Percentiles rank a stretch among this genome's conserved stretches.
phyloP scores from a whole-genome alignment of 164 flowering plant genomes.

The Litsea cubeba region DNA sequence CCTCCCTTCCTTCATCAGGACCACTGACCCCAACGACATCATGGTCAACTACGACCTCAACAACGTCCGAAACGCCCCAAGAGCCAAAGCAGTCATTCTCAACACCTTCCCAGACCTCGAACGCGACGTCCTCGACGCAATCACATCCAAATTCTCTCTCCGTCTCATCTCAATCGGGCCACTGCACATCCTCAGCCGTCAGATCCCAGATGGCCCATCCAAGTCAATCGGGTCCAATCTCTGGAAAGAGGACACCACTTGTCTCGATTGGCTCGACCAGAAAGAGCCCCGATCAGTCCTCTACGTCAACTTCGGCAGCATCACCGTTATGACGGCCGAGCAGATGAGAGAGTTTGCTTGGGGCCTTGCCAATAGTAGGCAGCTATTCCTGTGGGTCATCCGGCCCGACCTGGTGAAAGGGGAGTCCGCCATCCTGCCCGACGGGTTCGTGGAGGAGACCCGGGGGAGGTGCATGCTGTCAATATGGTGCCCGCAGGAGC shows the following conservation, averaged over 20 bases:
- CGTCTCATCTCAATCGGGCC: constrained; percentile 4
- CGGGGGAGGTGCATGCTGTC: constrained; percentile 17
- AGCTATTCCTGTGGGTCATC: constrained; percentile 23
- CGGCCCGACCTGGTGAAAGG: constrained; percentile 22
- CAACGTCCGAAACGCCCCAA: background rate
- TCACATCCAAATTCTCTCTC: background rate
- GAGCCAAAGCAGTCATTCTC: constrained; percentile 1
- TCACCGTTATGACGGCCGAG: constrained; percentile 19
- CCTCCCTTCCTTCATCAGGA: constrained; percentile 6
- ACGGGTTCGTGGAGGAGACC: constrained; percentile 19
- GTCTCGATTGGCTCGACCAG: constrained; percentile 22
- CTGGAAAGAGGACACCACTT: constrained; percentile 20
- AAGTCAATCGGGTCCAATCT: constrained; percentile 6
- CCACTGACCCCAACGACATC: constrained; percentile 1
- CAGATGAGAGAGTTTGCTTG: constrained; percentile 31
- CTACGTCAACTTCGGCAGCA: constrained; percentile 30
- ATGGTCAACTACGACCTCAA: constrained; percentile 3
- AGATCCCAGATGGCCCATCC: background rate
- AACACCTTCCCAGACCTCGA: constrained; percentile 9
- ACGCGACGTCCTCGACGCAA: background rate
- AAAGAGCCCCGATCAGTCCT: constrained; percentile 21
- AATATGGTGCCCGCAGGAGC: constrained; percentile 18
- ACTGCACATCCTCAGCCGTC: background rate
- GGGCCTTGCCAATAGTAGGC: constrained; percentile 32
- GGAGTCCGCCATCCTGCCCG: constrained; percentile 17